Evolutionary conservation across 176 grass and related monocot genomes (phyloP).

Genomic region (barley (Hordeum vulgare)): DNA sequence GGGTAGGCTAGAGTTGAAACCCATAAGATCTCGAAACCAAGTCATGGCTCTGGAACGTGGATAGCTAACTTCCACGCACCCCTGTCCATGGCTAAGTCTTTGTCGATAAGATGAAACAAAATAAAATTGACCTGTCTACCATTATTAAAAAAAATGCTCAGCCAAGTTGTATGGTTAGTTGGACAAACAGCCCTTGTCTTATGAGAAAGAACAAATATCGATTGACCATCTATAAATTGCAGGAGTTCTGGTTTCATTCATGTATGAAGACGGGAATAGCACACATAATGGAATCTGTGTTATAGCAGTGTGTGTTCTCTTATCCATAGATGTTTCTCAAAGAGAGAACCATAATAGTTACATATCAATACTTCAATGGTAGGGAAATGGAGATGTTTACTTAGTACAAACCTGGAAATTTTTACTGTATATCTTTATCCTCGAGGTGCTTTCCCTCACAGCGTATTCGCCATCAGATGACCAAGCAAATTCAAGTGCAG

Average conservation of each 20-base stretch:
- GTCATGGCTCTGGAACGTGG: too few species aligned
- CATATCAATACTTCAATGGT: not conserved
- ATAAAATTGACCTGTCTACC: not conserved
- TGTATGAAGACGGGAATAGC: not conserved
- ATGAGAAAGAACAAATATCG: not conserved
- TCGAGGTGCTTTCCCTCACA: conserved; percentile 91
- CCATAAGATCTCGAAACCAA: too few species aligned
- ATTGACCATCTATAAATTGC: not conserved
- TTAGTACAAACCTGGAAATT: conserved; percentile 71
- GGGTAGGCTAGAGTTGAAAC: too few species aligned
- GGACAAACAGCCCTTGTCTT: not conserved
- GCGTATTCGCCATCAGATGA: conserved; percentile 95
- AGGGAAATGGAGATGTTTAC: not conserved
- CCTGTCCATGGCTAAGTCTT: too few species aligned
- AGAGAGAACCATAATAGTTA: not conserved
- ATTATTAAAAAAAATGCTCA: not conserved
- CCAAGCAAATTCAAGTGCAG: conserved; percentile 89
- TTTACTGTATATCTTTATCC: conserved; percentile 96
- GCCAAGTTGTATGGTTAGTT: not conserved
- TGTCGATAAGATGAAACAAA: not conserved
- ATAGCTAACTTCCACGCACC: too few species aligned
- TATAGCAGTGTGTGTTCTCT: not conserved
- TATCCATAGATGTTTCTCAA: not conserved
- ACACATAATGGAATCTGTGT: not conserved
- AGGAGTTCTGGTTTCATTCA: conserved; percentile 5